Conservation (phyloP, 805 yeast genomes). For the Candida golubevii region DNA sequence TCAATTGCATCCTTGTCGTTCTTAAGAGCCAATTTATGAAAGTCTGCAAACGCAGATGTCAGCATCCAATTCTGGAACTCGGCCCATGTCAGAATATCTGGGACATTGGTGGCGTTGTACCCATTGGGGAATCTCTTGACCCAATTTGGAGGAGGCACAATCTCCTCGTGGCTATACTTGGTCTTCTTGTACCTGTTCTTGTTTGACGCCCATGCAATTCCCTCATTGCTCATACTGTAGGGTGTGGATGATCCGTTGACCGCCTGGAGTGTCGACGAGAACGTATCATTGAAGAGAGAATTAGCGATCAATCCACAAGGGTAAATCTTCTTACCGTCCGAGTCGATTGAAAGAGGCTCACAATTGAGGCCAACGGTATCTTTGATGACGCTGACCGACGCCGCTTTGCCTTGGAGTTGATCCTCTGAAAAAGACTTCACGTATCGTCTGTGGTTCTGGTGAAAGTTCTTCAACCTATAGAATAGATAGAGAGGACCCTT, state of each 20-base stretch:
- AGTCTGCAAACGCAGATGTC: conserved; percentile 39
- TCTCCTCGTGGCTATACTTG: conserved; percentile 31
- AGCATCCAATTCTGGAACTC: conserved; percentile 47
- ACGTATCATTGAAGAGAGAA: conserved; percentile 75
- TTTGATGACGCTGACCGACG: conserved; percentile 30
- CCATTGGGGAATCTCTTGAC: conserved; percentile 40
- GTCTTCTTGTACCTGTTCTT: conserved; percentile 40
- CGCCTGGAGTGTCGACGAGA: conserved; percentile 25
- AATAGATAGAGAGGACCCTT: conserved; percentile 40
- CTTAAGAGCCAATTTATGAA: conserved; percentile 51
- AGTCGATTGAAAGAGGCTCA: conserved; percentile 35
- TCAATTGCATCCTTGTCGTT: conserved; percentile 53
- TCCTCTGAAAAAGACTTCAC: conserved; percentile 43
- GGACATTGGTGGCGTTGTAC: conserved; percentile 40
- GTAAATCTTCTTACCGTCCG: conserved; percentile 50
- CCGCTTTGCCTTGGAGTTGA: conserved; percentile 39
- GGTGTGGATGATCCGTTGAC: conserved; percentile 34
- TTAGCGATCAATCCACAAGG: conserved; percentile 88
- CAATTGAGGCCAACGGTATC: conserved; percentile 44
- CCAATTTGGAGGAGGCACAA: conserved; percentile 47
- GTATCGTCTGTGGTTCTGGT: conserved; percentile 43
- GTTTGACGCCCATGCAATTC: conserved; percentile 40
- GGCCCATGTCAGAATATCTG: conserved; percentile 40
- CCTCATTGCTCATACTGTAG: conserved; percentile 34
- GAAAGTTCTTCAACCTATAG: conserved; percentile 38